Conservation (phyloP, 768 basidiomycete genomes). For the Rhodosporidiobolus sp. region DNA sequence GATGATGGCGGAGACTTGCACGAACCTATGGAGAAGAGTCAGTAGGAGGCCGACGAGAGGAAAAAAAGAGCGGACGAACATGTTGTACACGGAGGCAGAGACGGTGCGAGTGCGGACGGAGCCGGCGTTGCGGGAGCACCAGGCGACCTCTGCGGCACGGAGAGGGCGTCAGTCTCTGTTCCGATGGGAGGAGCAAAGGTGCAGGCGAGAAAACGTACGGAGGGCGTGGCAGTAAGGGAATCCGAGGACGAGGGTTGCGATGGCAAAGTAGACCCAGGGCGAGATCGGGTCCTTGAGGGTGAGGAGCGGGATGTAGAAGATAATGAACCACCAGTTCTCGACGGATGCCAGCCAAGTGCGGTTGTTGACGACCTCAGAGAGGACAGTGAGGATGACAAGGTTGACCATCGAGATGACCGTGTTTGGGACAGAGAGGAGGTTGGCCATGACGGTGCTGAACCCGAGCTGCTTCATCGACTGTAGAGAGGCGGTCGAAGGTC, state of each 20-base stretch:
- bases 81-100: slow-evolving; percentile 38
- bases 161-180: too few relatives aligned
- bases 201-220: too few relatives aligned
- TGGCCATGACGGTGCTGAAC: slow-evolving; percentile 47
- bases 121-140: slow-evolving; percentile 47
- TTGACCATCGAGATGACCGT: slow-evolving; percentile 45
- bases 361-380: slow-evolving; percentile 39
- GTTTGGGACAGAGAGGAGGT: slow-evolving; percentile 47
- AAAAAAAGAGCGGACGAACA: too few relatives aligned
- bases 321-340: slow-evolving; percentile 47
- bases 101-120: slow-evolving; percentile 48
- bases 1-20: slow-evolving; percentile 30
- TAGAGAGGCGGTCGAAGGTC: too few relatives aligned
- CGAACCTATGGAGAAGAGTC: too few relatives aligned
- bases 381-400: slow-evolving; percentile 39
- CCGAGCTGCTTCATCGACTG: slow-evolving; percentile 30
- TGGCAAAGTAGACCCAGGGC: not conserved
- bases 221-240: slow-evolving; percentile 35
- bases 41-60: too few relatives aligned
- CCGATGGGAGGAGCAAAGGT: too few relatives aligned
- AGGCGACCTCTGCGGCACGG: too few relatives aligned
- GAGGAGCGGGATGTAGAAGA: not conserved
- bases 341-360: slow-evolving; percentile 40
- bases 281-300: not conserved
- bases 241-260: slow-evolving; percentile 38